A percentile compares a stretch with the other conserved stretches of the same genome.
Conservation (phyloP, 495 filamentous ascomycete species). For the Penicillium verhagenii region DNA sequence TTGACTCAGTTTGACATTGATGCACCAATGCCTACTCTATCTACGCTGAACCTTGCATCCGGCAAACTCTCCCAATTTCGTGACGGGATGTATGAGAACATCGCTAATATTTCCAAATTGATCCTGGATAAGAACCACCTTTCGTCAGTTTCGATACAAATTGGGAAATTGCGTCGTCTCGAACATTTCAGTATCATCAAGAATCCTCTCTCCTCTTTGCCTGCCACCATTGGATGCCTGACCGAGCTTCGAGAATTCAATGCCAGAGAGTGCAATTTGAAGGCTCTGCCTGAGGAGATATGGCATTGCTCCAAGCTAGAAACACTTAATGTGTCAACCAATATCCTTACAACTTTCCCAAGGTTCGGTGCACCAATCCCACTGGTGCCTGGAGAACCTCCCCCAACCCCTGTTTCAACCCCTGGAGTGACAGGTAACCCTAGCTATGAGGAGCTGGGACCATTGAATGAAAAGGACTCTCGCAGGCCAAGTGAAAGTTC, state of each 20-base stretch:
- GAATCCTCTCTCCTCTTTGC: conserved; percentile 80
- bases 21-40: conserved; percentile 73
- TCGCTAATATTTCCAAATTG: conserved; percentile 81
- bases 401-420: conserved; percentile 49
- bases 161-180: conserved; percentile 78
- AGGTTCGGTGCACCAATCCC: conserved; percentile 69
- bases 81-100: conserved; percentile 82
- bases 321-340: conserved; percentile 92
- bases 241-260: conserved; percentile 81
- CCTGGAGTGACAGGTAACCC: conserved; percentile 56
- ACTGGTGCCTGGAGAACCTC: conserved; percentile 52
- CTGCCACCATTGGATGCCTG: conserved; percentile 81
- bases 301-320: conserved; percentile 90
- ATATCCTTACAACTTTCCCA: conserved; percentile 84
- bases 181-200: conserved; percentile 92
- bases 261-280: conserved; percentile 87
- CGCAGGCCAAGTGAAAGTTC: conserved; percentile 86
- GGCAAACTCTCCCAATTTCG: conserved; percentile 82
- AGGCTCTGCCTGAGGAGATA: conserved; percentile 81
- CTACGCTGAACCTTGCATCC: conserved; percentile 80
- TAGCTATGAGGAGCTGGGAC: conserved; percentile 73
- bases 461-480: conserved; percentile 59
- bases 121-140: conserved; percentile 95
- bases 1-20: conserved; percentile 88
- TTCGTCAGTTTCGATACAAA: conserved; percentile 76